Percentiles rank a stretch among this genome's conserved stretches.
These are phyloP conservation scores for Kluyveromyces lactis DNA, from an alignment of 805 yeast species.

Conservation along the genomic window DNA sequence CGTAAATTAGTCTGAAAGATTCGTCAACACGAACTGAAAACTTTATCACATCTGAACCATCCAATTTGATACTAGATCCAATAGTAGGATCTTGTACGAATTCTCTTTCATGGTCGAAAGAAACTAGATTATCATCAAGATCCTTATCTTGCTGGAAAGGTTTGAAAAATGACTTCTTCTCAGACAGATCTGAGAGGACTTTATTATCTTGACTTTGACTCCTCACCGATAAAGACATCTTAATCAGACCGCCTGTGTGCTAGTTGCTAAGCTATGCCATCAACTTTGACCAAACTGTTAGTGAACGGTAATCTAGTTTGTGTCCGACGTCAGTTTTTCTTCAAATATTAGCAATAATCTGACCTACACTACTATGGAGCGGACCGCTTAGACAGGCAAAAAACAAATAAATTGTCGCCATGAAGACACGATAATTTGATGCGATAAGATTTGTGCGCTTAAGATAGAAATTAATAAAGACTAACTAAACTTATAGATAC, in stretches of 20 bases:
- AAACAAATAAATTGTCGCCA: too few species aligned
- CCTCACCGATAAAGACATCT: background rate
- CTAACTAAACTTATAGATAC: background rate
- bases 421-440: too few species aligned
- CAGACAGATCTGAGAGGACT: background rate
- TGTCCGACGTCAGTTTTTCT: background rate
- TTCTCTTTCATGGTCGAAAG: background rate
- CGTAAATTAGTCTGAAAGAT: background rate
- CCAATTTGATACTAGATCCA: conserved; percentile 4
- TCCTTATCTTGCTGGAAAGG: conserved; percentile 2
- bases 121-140: background rate
- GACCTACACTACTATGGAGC: too few species aligned
- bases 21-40: background rate
- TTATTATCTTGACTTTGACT: background rate
- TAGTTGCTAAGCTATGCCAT: too few species aligned
- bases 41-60: conserved; percentile 1
- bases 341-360: too few species aligned
- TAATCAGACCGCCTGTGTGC: too few species aligned
- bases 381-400: too few species aligned
- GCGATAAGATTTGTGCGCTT: too few species aligned
- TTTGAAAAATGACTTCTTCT: background rate
- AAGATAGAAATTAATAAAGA: background rate
- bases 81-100: background rate
- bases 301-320: background rate
- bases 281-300: too few species aligned